phyloP scores from a whole-genome alignment of 306 rosid species.

The Rosa multiflora region DNA sequence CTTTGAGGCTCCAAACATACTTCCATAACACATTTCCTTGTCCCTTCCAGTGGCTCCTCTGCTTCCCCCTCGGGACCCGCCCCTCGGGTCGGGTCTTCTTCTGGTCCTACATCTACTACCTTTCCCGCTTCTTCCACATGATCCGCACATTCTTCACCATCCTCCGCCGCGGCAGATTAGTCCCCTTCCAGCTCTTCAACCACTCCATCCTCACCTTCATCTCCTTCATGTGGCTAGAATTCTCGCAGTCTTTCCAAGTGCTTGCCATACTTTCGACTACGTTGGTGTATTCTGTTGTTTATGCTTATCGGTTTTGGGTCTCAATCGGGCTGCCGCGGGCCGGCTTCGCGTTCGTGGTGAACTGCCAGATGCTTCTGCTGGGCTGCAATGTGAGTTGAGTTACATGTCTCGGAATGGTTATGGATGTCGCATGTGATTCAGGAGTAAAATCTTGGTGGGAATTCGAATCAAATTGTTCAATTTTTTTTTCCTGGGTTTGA shows the following conservation, averaged over 20 bases:
- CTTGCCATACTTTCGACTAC: slow-evolving; percentile 72
- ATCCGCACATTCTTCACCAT: slow-evolving; percentile 50
- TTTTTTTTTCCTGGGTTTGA: not conserved
- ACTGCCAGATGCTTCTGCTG: slow-evolving; percentile 57
- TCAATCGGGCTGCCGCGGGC: slow-evolving; percentile 58
- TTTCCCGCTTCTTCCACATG: slow-evolving; percentile 83
- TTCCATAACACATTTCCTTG: too few species aligned
- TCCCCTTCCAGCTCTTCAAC: slow-evolving; percentile 65
- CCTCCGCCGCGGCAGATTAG: slow-evolving; percentile 48
- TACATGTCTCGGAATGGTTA: not conserved
- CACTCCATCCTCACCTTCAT: slow-evolving; percentile 58
- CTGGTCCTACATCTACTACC: slow-evolving; percentile 81
- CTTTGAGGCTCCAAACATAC: too few species aligned
- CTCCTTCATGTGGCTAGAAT: slow-evolving; percentile 81
- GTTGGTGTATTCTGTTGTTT: slow-evolving; percentile 50
- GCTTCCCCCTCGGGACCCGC: slow-evolving; percentile 85
- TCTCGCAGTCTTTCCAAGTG: slow-evolving; percentile 83
- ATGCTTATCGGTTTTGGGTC: slow-evolving; percentile 74
- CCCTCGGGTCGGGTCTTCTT: slow-evolving; percentile 95
- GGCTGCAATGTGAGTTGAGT: slow-evolving; percentile 46
- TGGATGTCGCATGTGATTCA: not conserved
- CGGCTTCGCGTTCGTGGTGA: slow-evolving; percentile 56
- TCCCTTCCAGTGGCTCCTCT: slow-evolving; percentile 91
- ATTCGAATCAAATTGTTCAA: not conserved
- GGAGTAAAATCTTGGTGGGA: not conserved